phyloP scores from a whole-genome alignment of 2,329 filamentous ascomycete species.

The Colletotrichum scovillei region DNA sequence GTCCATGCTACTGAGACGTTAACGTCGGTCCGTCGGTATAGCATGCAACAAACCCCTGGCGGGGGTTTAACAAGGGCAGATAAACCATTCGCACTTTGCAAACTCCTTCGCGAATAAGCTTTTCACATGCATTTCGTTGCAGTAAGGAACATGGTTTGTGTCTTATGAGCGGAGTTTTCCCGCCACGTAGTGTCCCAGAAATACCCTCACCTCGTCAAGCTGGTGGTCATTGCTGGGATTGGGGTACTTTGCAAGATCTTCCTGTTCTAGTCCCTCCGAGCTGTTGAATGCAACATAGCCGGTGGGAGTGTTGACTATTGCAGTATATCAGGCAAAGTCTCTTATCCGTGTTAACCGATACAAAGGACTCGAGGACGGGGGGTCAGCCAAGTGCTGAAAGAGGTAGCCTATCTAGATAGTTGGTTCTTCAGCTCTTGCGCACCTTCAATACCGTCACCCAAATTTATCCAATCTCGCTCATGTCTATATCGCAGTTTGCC shows the following conservation, averaged over 20 bases:
- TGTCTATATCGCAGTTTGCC: neutral
- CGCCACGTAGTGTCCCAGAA: neutral
- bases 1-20: neutral
- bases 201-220: neutral
- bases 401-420: neutral
- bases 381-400: neutral
- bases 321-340: neutral
- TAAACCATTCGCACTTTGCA: neutral
- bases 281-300: neutral
- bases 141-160: neutral
- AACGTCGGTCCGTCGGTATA: neutral
- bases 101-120: neutral
- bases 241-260: neutral
- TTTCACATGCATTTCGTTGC: neutral
- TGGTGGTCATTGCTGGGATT: neutral
- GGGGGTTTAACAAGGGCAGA: neutral
- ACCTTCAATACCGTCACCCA: neutral
- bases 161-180: neutral
- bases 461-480: neutral
- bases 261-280: neutral
- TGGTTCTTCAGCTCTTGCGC: neutral
- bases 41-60: neutral
- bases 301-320: neutral
- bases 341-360: neutral
- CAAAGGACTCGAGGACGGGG: neutral